These are phyloP conservation scores for Picea abies DNA, from an alignment of 83 land plant species.

Conservation along the genomic window DNA sequence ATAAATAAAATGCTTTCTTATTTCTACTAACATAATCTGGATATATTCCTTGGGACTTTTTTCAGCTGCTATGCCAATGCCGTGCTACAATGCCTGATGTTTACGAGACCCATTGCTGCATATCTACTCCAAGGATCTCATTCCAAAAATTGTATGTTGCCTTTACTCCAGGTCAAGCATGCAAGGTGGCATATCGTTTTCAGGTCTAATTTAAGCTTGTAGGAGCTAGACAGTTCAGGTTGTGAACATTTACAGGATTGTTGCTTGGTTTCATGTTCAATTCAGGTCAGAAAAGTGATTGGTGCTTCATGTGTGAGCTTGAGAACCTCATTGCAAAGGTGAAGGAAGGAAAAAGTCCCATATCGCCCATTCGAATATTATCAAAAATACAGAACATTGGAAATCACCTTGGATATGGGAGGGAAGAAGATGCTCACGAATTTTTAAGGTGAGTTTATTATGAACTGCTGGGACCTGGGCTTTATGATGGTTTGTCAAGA, in stretches of 20 bases:
- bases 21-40: neutral
- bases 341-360: constrained; percentile 47
- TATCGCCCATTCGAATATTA: constrained; percentile 63
- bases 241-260: constrained; percentile 3
- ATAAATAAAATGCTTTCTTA: neutral
- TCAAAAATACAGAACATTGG: constrained; percentile 55
- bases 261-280: constrained; percentile 7
- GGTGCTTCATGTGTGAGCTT: constrained; percentile 83
- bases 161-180: neutral
- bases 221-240: neutral
- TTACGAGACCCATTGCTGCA: constrained; percentile 73
- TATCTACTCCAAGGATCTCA: constrained; percentile 73
- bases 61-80: constrained; percentile 87
- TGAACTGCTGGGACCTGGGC: neutral
- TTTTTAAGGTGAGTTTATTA: constrained; percentile 47
- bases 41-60: constrained; percentile 6
- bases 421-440: constrained; percentile 84
- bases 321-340: constrained; percentile 45
- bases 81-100: constrained; percentile 79
- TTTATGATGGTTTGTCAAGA: neutral
- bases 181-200: neutral
- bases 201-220: constrained; percentile 4
- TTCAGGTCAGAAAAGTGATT: constrained; percentile 46
- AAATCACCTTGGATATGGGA: constrained; percentile 67
- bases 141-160: constrained; percentile 54